Base-by-base conservation (phyloP, 2,329 filamentous ascomycete genomes). In the Magnaporthiopsis incrustans region DNA sequence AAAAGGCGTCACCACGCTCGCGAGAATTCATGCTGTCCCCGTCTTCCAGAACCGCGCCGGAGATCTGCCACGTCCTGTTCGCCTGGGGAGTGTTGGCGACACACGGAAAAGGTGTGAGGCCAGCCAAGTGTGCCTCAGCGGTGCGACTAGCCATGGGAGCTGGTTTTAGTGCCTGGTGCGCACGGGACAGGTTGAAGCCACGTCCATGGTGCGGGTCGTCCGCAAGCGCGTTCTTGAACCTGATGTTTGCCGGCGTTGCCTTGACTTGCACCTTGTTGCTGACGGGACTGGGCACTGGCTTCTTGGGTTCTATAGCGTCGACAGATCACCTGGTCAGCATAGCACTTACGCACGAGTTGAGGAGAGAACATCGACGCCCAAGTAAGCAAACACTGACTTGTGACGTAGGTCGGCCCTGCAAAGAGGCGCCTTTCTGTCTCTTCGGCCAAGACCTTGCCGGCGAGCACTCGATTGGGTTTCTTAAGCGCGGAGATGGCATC, bases 401-500 rank as follows among this genome's bases (percentile, higher is more conserved):
- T 77, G 32, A 77, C 71, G 60, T 78, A 76, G 18, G 78, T 78
- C 61, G 81, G 71, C 59, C 78, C 77, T 4, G 78, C 77, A 22
- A 78, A 78, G 6, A 79, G 77, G 63, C 87, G 83, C 69, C 82
- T 83, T 72, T 92, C 88, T 5, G 85, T 82, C 32, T 85, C 87
- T 67, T 91, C 89, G 4, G 83, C 85, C 64, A 90, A 80, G 53
- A 85, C 82, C 69, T 86, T 87, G 38, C 86, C 86, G 15, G 88
- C 89, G 57, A 89, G 79, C 27, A 85, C 82, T 59, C 91, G 84
- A 70, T 94, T 92, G 1, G 91, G 91, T 74, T 88, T 91, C 72
- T 89, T 88, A 57, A 94, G 74, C 12, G 87, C 83, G 7, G 84
- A 84, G 61, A 95, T 93, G 11, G 91, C 91, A 65, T 91, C 85